Conservation (phyloP, 306 rosid genomes). For the Acacia acuminata region DNA sequence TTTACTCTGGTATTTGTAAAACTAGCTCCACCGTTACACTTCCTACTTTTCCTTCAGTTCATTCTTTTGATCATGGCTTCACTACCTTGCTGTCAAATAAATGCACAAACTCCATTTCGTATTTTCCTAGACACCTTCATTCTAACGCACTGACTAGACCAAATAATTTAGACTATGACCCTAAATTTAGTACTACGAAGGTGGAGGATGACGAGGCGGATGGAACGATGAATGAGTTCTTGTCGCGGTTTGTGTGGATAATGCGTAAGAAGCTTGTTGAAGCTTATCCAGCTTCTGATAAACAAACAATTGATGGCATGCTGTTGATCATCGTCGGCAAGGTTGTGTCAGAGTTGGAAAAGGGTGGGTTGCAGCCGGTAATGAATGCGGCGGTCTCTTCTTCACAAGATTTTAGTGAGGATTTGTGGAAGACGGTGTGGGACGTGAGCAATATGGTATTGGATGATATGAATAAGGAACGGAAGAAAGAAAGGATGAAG, state of each 20-base stretch:
- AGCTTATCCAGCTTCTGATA: constrained; percentile 51
- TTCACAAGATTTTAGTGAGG: constrained; percentile 74
- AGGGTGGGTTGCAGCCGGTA: constrained; percentile 41
- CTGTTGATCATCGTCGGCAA: constrained; percentile 56
- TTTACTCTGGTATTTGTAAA: background rate
- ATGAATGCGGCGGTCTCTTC: constrained; percentile 20
- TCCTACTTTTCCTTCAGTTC: constrained; percentile 25
- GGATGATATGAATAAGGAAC: constrained; percentile 77
- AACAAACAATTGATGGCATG: constrained; percentile 65
- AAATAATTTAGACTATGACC: constrained; percentile 28
- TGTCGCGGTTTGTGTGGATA: constrained; percentile 78
- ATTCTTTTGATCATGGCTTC: background rate
- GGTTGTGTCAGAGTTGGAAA: constrained; percentile 70
- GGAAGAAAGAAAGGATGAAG: constrained; percentile 82
- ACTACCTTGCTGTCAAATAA: constrained; percentile 17
- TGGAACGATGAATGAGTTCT: constrained; percentile 61
- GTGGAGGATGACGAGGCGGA: constrained; percentile 35
- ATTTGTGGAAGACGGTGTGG: constrained; percentile 89
- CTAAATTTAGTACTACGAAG: background rate
- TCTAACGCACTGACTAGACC: constrained; percentile 28
- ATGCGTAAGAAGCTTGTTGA: constrained; percentile 64
- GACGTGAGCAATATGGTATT: constrained; percentile 83
- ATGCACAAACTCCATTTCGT: constrained; percentile 2
- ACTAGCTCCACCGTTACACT: constrained; percentile 11
- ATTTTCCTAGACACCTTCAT: constrained; percentile 37